Evolutionary conservation across 352 stramenopile genomes (phyloP).

Genomic region (Thalassiosira mediterranea): DNA sequence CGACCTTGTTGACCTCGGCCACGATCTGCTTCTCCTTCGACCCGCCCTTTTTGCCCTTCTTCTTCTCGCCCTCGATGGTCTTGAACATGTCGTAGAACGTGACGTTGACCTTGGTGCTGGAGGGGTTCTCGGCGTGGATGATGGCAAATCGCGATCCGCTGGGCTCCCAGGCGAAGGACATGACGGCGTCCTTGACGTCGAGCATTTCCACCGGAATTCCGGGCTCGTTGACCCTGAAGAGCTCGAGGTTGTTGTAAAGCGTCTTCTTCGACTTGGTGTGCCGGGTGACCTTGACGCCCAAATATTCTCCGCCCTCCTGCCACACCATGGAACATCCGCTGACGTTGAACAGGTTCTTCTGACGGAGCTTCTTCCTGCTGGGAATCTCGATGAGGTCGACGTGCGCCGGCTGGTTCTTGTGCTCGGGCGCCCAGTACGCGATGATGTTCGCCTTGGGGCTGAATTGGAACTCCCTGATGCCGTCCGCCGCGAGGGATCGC

Average conservation of each 20-base stretch:
- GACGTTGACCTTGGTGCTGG: slow-evolving; percentile 89
- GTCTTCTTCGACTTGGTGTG: slow-evolving; percentile 96
- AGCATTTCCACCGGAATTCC: slow-evolving; percentile 98
- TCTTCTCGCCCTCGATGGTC: slow-evolving; percentile 60
- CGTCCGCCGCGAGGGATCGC: slow-evolving; percentile 93
- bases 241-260: slow-evolving; percentile 98
- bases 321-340: slow-evolving; percentile 92
- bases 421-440: slow-evolving; percentile 96
- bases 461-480: slow-evolving; percentile 97
- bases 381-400: slow-evolving; percentile 97
- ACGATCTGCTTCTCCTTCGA: slow-evolving; percentile 90
- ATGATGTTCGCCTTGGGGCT: slow-evolving; percentile 93
- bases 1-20: slow-evolving; percentile 92
- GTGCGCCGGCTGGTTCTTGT: slow-evolving; percentile 91
- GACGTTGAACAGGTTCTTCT: slow-evolving; percentile 99
- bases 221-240: slow-evolving; percentile 94
- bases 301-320: slow-evolving; percentile 93
- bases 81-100: slow-evolving; percentile 96
- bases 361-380: slow-evolving; percentile 91
- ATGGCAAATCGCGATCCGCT: slow-evolving; percentile 94
- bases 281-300: slow-evolving; percentile 86
- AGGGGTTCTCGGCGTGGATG: slow-evolving; percentile 92
- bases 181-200: slow-evolving; percentile 94
- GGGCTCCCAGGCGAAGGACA: slow-evolving; percentile 96
- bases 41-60: slow-evolving; percentile 72